These are phyloP conservation scores for Lobosporangium transversale DNA, from an alignment of 192 early-diverging fungal species.

Conservation along the genomic window DNA sequence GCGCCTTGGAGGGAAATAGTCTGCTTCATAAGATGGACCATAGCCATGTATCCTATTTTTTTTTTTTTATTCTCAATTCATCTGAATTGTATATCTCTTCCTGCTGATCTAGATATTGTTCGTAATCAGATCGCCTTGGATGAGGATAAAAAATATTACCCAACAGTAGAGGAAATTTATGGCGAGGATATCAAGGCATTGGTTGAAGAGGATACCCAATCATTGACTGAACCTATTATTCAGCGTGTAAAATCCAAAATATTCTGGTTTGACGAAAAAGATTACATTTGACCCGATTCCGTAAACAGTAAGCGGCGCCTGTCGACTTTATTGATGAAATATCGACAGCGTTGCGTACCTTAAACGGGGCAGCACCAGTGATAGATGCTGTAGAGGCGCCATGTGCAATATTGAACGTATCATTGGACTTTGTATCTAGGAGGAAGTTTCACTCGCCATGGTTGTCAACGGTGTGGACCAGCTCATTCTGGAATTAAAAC, in stretches of 20 bases:
- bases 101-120: constrained; percentile 61
- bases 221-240: constrained; percentile 93
- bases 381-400: constrained; percentile 98
- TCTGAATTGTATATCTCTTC: neutral
- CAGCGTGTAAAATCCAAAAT: constrained; percentile 88
- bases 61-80: neutral
- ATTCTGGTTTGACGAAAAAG: constrained; percentile 87
- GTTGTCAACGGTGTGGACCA: constrained; percentile 98
- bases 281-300: constrained; percentile 86
- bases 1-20: too few relatives aligned
- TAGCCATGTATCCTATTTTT: neutral
- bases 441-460: constrained; percentile 81
- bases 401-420: constrained; percentile 93
- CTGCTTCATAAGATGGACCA: neutral
- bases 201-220: constrained; percentile 92
- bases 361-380: constrained; percentile 90
- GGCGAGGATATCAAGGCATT: constrained; percentile 93
- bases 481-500: constrained; percentile 94
- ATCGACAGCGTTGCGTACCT: constrained; percentile 81
- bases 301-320: constrained; percentile 86
- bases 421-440: constrained; percentile 82
- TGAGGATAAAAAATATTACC: constrained; percentile 99
- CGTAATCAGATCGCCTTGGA: constrained; percentile 89
- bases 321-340: constrained; percentile 96
- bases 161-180: constrained; percentile 96